Base-by-base conservation (phyloP, 768 basidiomycete genomes). In the Auricularia sp. region DNA sequence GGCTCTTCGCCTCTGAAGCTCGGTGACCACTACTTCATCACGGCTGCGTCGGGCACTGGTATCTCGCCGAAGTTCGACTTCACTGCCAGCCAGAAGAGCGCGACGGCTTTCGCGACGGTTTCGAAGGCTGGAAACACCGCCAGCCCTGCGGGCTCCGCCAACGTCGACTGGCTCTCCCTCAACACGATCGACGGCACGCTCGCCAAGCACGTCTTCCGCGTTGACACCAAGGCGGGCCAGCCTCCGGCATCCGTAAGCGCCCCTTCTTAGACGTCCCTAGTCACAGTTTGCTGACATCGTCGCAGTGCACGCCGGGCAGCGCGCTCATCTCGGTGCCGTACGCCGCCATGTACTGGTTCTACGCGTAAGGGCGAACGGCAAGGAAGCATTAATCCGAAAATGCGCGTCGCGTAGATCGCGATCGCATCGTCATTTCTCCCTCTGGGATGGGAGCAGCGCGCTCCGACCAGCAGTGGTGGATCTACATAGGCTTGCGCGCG, bases 141-240 rank as follows among this genome's bases (percentile, higher is more conserved):
- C 3, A 76, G 82, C 1, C 81, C 82, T 4, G 74, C 74, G 3
- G 74, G 78, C 21, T 53, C 70, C 0, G 62, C 71, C 36, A 80
- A 87, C 68, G 76, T 88, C 34, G 82, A 85, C 66, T 86, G 83
- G 82, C 73, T 87, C 4, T 72, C 78, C 67, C 70, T 89, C 29
- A 76, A 73, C n/a, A 70, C 67, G 29, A 73, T 83, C 3, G 59
- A 77, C 34, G 87, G 86, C 1, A 68, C 72, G 2, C 72, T 87
- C 14, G 85, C 85, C 0, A 77, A 72, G 36, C 69, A 75, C 64
- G 73, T 86, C 2, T 87, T 81, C 73, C 76, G 86, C 53, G 72
- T 81, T 3, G 74, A 83, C 66, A 87, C 84, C 18, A 69, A 74
- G 4, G 80, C 77, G 14, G 86, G 87, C 16, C 80, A 80, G 58